Evolutionary conservation across 306 rosid species (phyloP).

Genomic region (Prunus davidiana): DNA sequence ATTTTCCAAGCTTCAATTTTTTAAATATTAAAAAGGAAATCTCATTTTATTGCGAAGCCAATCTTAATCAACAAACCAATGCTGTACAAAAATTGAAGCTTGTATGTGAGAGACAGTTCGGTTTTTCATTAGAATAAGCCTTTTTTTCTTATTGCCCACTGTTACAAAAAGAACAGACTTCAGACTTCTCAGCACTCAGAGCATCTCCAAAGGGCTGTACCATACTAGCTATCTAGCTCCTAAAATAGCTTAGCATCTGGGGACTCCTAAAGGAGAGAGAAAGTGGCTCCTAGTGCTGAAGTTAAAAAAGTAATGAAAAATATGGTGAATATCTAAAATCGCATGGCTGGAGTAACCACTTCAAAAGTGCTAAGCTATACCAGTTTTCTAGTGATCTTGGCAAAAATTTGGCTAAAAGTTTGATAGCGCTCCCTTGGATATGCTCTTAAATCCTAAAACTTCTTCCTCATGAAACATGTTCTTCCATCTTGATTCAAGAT

Average conservation of each 20-base stretch:
- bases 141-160: neutral
- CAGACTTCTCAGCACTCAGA: neutral
- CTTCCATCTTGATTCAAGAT: neutral
- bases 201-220: neutral
- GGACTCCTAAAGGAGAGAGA: neutral
- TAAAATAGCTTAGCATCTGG: neutral
- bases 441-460: neutral
- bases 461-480: neutral
- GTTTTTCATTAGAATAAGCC: neutral
- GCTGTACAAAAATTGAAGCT: neutral
- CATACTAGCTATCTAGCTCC: neutral
- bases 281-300: neutral
- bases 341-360: neutral
- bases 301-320: neutral
- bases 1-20: neutral
- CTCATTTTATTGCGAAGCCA: neutral
- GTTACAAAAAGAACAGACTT: neutral
- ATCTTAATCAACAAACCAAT: slow-evolving; percentile 1
- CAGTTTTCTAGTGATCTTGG: neutral
- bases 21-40: neutral
- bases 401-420: neutral
- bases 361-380: neutral
- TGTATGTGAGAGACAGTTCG: neutral
- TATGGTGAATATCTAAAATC: neutral
- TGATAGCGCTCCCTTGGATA: neutral